Evolutionary conservation across 2,329 filamentous ascomycete genomes (phyloP).

Genomic region (Akanthomyces dipterigenus): DNA sequence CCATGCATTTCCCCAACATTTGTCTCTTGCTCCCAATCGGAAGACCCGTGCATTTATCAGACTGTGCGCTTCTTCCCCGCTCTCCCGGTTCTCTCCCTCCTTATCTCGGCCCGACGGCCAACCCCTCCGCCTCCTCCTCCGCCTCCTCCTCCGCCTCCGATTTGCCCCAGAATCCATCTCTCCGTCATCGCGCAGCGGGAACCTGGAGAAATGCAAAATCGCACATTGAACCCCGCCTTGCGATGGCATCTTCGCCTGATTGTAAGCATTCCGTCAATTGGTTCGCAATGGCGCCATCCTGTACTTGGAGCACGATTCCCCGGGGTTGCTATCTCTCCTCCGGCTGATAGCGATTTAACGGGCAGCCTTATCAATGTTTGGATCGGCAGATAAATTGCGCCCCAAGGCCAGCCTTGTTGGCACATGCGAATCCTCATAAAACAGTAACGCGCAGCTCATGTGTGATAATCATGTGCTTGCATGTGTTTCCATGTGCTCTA

Average conservation of each 20-base stretch:
- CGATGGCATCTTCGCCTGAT: too few relatives aligned
- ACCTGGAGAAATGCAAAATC: not conserved
- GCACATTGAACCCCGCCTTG: not conserved
- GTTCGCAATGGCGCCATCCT: not conserved
- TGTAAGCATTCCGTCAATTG: not conserved
- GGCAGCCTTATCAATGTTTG: not conserved
- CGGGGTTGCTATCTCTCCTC: not conserved
- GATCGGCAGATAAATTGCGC: not conserved
- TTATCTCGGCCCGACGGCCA: not conserved
- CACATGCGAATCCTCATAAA: not conserved
- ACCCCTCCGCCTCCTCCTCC: not conserved
- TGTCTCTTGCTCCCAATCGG: not conserved
- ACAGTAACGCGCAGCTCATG: not conserved
- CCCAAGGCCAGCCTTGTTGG: not conserved
- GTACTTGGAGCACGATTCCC: not conserved
- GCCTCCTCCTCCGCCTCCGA: not conserved
- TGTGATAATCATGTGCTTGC: not conserved
- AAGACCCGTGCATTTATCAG: too few relatives aligned
- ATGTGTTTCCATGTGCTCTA: not conserved
- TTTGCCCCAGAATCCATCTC: not conserved
- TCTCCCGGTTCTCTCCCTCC: not conserved
- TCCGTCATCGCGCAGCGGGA: not conserved
- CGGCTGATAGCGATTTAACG: not conserved
- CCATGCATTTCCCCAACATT: constrained; percentile 3
- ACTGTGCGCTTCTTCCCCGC: not conserved